Evolutionary conservation across 2,329 filamentous ascomycete species (phyloP).

Genomic region (Monilinia laxa): DNA sequence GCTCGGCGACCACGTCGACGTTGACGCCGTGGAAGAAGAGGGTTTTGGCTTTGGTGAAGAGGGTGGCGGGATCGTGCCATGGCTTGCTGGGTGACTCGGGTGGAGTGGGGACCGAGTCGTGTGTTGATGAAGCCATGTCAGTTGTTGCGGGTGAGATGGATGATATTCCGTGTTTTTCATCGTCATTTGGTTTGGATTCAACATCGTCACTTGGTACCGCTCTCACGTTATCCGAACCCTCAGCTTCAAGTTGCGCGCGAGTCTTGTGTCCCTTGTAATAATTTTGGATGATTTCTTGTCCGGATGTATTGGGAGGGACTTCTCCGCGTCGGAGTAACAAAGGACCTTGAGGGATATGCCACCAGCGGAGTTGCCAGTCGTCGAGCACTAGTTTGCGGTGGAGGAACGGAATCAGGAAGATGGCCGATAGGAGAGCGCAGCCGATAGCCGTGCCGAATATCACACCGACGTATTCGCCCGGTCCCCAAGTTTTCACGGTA

Average conservation of each 20-base stretch:
- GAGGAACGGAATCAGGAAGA: constrained; percentile 44
- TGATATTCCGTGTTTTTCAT: constrained; percentile 11
- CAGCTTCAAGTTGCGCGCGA: constrained; percentile 26
- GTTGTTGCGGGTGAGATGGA: neutral
- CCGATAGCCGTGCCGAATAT: constrained; percentile 34
- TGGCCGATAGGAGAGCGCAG: constrained; percentile 29
- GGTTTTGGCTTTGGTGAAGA: constrained; percentile 1
- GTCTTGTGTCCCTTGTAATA: constrained; percentile 9
- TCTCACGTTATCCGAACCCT: constrained; percentile 49
- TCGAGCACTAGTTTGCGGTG: constrained; percentile 37
- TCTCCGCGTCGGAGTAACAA: constrained; percentile 32
- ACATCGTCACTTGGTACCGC: neutral
- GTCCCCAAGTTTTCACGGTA: constrained; percentile 39
- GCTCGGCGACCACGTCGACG: constrained; percentile 38
- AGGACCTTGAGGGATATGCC: constrained; percentile 41
- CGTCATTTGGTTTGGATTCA: neutral
- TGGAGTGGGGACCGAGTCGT: neutral
- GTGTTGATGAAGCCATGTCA: neutral
- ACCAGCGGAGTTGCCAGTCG: constrained; percentile 40
- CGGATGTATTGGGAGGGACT: constrained; percentile 6
- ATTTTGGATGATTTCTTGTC: neutral
- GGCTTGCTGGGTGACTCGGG: neutral
- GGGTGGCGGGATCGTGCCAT: neutral
- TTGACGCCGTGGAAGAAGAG: constrained; percentile 1
- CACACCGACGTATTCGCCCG: constrained; percentile 39